A percentile compares a stretch with the other conserved stretches of the same genome.
phyloP scores from a whole-genome alignment of 2,329 filamentous ascomycete genomes.

The Aspergillaceae sp. region DNA sequence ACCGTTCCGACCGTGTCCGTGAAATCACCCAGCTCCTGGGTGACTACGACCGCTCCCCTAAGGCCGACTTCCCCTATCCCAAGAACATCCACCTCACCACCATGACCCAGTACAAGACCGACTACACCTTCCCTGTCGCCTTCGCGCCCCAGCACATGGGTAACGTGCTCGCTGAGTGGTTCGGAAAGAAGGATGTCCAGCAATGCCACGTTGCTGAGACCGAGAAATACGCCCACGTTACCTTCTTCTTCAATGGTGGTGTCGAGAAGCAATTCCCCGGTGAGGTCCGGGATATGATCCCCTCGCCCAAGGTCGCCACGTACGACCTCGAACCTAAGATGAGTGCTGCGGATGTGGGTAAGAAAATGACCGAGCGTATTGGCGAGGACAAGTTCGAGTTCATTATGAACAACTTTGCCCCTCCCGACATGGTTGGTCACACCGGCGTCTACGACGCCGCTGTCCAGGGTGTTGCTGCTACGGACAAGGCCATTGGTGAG shows the following conservation, averaged over 20 bases:
- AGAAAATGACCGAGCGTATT: conserved; percentile 83
- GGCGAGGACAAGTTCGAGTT: conserved; percentile 82
- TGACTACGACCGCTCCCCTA: conserved; percentile 81
- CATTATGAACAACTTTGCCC: conserved; percentile 99
- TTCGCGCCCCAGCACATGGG: conserved; percentile 94
- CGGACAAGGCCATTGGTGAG: conserved; percentile 85
- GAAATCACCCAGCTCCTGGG: conserved; percentile 94
- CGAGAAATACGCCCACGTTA: conserved; percentile 98
- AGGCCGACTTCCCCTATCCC: conserved; percentile 86
- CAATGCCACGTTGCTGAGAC: conserved; percentile 98
- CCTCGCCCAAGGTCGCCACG: conserved; percentile 88
- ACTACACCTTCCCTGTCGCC: conserved; percentile 85
- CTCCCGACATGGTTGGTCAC: conserved; percentile 98
- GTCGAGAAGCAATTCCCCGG: conserved; percentile 92
- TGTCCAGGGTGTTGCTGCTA: conserved; percentile 72
- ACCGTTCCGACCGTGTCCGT: conserved; percentile 93
- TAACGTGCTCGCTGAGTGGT: conserved; percentile 96
- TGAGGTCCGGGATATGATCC: conserved; percentile 87
- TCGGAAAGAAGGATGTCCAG: conserved; percentile 77
- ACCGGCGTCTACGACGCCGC: conserved; percentile 96
- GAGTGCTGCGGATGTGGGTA: conserved; percentile 82
- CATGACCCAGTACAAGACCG: conserved; percentile 97
- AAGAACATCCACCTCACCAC: conserved; percentile 81
- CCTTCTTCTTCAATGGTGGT: conserved; percentile 99
- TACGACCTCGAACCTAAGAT: conserved; percentile 95